These are phyloP conservation scores for Monilinia laxa DNA, from an alignment of 2,329 filamentous ascomycete species.

Conservation along the genomic window DNA sequence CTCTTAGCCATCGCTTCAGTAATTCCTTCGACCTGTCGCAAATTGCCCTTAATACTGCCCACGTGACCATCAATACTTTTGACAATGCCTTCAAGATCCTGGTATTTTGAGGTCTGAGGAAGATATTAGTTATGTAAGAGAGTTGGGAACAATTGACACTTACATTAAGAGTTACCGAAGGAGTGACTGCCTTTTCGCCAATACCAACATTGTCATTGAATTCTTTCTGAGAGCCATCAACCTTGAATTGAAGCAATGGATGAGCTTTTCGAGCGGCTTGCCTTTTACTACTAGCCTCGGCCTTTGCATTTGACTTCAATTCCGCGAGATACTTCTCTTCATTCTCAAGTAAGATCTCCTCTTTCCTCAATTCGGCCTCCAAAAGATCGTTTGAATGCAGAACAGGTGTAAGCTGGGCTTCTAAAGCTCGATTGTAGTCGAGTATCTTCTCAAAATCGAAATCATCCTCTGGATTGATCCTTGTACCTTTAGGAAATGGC, in stretches of 20 bases:
- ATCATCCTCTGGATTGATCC: constrained; percentile 54
- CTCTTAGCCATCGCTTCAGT: constrained; percentile 36
- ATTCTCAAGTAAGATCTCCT: constrained; percentile 55
- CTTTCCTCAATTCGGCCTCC: constrained; percentile 54
- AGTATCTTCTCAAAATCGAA: constrained; percentile 66
- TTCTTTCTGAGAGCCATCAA: constrained; percentile 21
- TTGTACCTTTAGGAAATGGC: constrained; percentile 62
- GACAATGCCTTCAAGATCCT: constrained; percentile 34
- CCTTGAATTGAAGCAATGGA: constrained; percentile 34
- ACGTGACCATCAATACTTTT: constrained; percentile 38
- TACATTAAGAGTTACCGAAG: constrained; percentile 29
- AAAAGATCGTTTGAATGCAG: constrained; percentile 64
- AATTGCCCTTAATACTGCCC: constrained; percentile 39
- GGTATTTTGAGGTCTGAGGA: constrained; percentile 33
- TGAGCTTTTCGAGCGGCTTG: constrained; percentile 43
- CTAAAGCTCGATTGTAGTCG: constrained; percentile 56
- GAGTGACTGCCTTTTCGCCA: constrained; percentile 11
- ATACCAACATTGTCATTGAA: constrained; percentile 31
- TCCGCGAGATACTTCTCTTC: constrained; percentile 53
- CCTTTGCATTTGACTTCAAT: constrained; percentile 57
- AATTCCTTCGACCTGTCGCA: constrained; percentile 38
- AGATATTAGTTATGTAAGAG: constrained; percentile 26
- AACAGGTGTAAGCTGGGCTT: constrained; percentile 60
- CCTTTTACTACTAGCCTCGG: constrained; percentile 53
- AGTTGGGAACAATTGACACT: constrained; percentile 17